Conservation (phyloP, 257 asterid genomes). For the Nicotiana sylvestris region DNA sequence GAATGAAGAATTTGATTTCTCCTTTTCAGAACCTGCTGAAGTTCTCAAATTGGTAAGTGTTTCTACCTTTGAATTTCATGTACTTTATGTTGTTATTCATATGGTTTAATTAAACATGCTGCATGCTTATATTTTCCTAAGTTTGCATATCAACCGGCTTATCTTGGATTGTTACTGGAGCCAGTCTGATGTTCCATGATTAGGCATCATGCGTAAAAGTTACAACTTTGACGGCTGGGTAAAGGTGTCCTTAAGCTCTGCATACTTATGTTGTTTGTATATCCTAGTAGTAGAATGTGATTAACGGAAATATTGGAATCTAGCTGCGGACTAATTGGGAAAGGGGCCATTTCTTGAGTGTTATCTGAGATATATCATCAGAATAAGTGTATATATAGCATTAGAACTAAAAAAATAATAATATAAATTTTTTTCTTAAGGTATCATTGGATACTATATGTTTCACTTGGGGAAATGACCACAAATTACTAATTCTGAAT, state of each 20-base stretch:
- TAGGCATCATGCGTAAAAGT: neutral
- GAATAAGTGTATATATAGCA: too few relatives aligned
- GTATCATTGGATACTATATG: too few relatives aligned
- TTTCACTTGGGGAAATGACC: neutral
- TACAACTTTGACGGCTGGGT: neutral
- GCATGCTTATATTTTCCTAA: neutral
- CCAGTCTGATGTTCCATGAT: neutral
- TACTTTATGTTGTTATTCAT: neutral
- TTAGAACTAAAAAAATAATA: too few relatives aligned
- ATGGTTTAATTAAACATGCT: neutral
- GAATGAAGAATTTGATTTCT: constrained; percentile 46
- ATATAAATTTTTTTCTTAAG: too few relatives aligned
- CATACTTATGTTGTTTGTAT: neutral
- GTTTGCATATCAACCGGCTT: neutral
- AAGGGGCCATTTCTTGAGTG: neutral
- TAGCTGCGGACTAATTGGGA: neutral
- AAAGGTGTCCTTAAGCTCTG: neutral
- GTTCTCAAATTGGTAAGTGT: constrained; percentile 38
- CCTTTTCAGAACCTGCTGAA: constrained; percentile 35
- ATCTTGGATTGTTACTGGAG: neutral
- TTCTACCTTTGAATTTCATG: neutral
- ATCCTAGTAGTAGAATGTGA: neutral
- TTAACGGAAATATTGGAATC: neutral
- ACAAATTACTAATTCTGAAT: neutral
- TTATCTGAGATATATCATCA: too few relatives aligned